Percentiles rank a stretch among this genome's conserved stretches.
phyloP scores from a whole-genome alignment of 116 monocot species.

The Zostera marina region DNA sequence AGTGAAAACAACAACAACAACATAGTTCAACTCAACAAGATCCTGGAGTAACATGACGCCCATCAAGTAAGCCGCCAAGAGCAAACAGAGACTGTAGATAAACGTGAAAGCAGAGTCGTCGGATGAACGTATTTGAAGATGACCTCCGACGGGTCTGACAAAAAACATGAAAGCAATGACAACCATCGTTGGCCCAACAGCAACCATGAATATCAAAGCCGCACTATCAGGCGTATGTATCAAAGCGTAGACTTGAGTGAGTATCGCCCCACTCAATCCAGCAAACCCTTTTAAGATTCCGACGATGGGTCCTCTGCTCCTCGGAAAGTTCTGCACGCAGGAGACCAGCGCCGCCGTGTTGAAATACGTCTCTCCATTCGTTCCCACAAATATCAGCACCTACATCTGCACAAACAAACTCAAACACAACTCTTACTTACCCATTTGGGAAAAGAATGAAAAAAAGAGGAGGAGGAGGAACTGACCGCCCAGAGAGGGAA shows the following conservation, averaged over 20 bases:
- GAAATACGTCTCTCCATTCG: slow-evolving; percentile 97
- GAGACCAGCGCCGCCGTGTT: slow-evolving; percentile 86
- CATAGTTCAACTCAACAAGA: slow-evolving; percentile 37
- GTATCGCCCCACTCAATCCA: slow-evolving; percentile 77
- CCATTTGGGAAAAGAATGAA: not conserved
- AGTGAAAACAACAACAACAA: slow-evolving; percentile 32
- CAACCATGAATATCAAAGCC: slow-evolving; percentile 79
- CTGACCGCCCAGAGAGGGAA: slow-evolving; percentile 83
- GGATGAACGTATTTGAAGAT: slow-evolving; percentile 53
- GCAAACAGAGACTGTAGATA: slow-evolving; percentile 50
- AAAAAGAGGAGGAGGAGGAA: slow-evolving; percentile 1
- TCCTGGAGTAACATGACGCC: slow-evolving; percentile 79
- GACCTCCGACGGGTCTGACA: slow-evolving; percentile 81
- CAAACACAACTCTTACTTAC: not conserved
- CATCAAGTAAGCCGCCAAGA: slow-evolving; percentile 80
- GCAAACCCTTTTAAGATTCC: slow-evolving; percentile 91
- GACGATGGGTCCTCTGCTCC: slow-evolving; percentile 62
- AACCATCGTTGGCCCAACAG: slow-evolving; percentile 66
- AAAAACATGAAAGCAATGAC: slow-evolving; percentile 76
- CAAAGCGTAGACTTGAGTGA: slow-evolving; percentile 68
- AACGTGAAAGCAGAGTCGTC: slow-evolving; percentile 49
- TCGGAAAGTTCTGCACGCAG: slow-evolving; percentile 92
- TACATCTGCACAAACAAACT: slow-evolving; percentile 52
- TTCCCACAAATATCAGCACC: slow-evolving; percentile 75
- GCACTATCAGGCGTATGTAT: slow-evolving; percentile 50